phyloP scores from a whole-genome alignment of 139 green algal species.

The Chlorella ohadii region DNA sequence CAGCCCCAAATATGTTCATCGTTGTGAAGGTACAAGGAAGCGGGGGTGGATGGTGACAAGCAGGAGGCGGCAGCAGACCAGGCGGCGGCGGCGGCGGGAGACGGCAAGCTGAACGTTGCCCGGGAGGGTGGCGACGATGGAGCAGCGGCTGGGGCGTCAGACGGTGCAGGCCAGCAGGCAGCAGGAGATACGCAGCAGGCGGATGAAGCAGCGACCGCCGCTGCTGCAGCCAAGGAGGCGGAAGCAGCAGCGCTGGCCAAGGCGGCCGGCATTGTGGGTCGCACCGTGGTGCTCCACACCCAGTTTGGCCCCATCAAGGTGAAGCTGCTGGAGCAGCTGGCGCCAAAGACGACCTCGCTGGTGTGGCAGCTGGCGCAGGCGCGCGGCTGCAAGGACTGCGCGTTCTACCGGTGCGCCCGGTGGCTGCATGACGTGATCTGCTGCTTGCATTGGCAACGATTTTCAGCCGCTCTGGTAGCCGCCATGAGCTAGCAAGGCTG shows the following conservation, averaged over 20 bases:
- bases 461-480: too few relatives aligned
- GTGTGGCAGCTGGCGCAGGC: slow-evolving; percentile 21
- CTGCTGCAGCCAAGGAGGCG: not conserved
- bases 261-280: not conserved
- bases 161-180: not conserved
- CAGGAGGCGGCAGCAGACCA: too few relatives aligned
- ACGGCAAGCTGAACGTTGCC: not conserved
- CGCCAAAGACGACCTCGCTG: slow-evolving; percentile 19
- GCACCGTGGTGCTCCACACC: slow-evolving; percentile 19
- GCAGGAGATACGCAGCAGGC: not conserved
- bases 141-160: not conserved
- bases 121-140: not conserved
- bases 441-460: too few relatives aligned
- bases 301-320: slow-evolving; percentile 32
- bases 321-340: slow-evolving; percentile 28
- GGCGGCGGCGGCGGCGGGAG: not conserved
- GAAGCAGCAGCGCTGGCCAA: not conserved
- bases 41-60: not conserved
- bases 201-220: not conserved
- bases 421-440: too few relatives aligned
- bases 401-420: slow-evolving; percentile 35
- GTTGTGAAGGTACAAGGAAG: slow-evolving; percentile 15
- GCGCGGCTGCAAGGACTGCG: slow-evolving; percentile 12
- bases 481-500: too few relatives aligned
- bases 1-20: not conserved